Conservation (phyloP, 2,329 filamentous ascomycete genomes). For the Verticillium nonalfalfae region DNA sequence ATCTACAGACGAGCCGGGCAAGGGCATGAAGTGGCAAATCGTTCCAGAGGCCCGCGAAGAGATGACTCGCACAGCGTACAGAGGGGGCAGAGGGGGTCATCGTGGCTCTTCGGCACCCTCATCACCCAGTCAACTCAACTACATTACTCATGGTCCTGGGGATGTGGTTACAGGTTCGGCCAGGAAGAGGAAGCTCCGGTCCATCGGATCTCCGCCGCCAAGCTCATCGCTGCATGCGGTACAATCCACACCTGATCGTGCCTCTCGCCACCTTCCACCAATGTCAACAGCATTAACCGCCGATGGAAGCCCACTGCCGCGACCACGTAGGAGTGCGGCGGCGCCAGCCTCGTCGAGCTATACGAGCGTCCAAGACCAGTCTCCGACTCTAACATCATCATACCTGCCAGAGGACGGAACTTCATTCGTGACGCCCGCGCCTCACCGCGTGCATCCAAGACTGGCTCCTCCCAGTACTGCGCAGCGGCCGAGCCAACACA, state of each 20-base stretch:
- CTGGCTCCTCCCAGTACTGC: constrained; percentile 75
- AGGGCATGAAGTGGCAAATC: constrained; percentile 99
- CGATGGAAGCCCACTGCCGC: constrained; percentile 58
- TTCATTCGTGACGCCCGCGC: constrained; percentile 66
- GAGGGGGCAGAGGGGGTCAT: constrained; percentile 56
- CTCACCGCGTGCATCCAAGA: constrained; percentile 65
- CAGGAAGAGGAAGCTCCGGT: constrained; percentile 51
- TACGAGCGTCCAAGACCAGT: constrained; percentile 47
- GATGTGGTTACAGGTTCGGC: constrained; percentile 47
- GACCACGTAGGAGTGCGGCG: constrained; percentile 41
- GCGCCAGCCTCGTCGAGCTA: constrained; percentile 34
- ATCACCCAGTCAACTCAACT: constrained; percentile 56
- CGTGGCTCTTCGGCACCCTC: constrained; percentile 64
- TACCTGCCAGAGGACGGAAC: constrained; percentile 54
- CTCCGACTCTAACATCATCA: constrained; percentile 55
- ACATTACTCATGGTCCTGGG: constrained; percentile 52
- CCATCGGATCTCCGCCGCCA: constrained; percentile 48
- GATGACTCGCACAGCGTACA: constrained; percentile 68
- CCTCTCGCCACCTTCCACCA: constrained; percentile 20
- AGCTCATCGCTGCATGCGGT: constrained; percentile 40
- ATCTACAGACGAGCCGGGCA: constrained; percentile 90
- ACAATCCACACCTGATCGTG: constrained; percentile 54
- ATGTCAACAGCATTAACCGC: constrained; percentile 29
- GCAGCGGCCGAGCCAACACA: constrained; percentile 75
- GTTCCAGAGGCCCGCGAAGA: constrained; percentile 78